Evolutionary conservation across 805 yeast species (phyloP), one percentile per base, ranked within the genome.

Genomic region (Priceomyces carsonii): DNA sequence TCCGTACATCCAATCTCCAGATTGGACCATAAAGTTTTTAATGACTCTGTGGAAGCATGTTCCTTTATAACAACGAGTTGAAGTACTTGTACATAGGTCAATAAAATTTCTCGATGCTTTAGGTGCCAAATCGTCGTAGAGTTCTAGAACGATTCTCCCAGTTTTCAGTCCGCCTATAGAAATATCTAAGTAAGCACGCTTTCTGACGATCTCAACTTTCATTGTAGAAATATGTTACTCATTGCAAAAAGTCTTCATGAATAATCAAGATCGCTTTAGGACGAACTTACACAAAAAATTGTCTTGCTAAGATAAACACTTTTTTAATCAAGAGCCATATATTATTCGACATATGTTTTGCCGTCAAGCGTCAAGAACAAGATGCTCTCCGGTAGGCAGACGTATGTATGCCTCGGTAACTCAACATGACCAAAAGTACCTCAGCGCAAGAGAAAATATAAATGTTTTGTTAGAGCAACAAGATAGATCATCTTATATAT

Each of bases 21-120:
- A 80, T 55, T 83, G 90, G 12, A 84, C 60, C 68, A 82, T 76
- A 50, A 85, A 85, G 52, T 80, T 84, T 50, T 75, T 79, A 33
- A 84, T 65, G 2, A 82, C 76, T 36, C 86, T 64, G 47, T 81
- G 84, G 55, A 85, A 81, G 25, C 57, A 62, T 26, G 71, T 75
- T 14, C 63, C 53, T 40, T 71, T 64, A 38, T 65, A 75, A 1
- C 66, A 46, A 12, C 70, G 47, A 4, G 42, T 39, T 12, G 34
- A 20, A 3, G 39, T 38, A 1, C 45, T 43, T 4, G 45, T 33
- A 47, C 82, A 73, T 10, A 82, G 55, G 14, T 60, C 57, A 2
- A 61, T 34, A 46, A 85, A 80, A 53, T 80, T 80, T 14, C 63
- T 53, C 3, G 67, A 50, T 0, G 87, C 68, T 38, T 66, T 62